These are phyloP conservation scores for Xylaria grammica DNA, from an alignment of 495 filamentous ascomycete genomes.

Conservation along the genomic window DNA sequence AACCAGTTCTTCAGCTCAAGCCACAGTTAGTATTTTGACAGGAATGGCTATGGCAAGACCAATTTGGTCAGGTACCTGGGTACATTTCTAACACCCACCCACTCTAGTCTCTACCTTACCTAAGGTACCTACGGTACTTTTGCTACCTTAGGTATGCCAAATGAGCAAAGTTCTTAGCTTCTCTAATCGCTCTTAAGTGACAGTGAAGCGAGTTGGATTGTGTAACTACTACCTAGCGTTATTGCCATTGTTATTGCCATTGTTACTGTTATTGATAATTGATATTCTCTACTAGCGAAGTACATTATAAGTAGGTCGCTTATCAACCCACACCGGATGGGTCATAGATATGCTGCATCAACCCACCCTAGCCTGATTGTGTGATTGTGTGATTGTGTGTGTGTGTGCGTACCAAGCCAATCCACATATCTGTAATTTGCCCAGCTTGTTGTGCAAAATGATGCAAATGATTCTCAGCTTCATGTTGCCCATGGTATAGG, in stretches of 20 bases:
- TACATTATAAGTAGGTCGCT: not conserved
- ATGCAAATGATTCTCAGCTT: not conserved
- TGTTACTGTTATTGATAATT: no score
- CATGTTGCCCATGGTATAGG: not conserved
- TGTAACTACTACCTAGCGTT: not conserved
- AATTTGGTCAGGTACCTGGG: no score
- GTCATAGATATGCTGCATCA: conserved; percentile 12
- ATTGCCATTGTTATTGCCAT: not conserved
- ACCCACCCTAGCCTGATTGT: conserved; percentile 18
- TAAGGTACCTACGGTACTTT: no score
- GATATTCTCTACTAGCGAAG: no score
- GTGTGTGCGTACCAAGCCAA: no score
- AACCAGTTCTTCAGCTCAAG: not conserved
- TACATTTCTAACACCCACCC: no score
- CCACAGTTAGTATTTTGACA: not conserved
- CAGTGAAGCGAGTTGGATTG: not conserved
- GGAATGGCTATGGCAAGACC: not conserved
- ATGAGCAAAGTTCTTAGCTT: not conserved
- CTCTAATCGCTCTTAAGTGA: not conserved
- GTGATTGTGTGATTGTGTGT: no score
- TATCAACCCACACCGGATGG: conserved; percentile 10
- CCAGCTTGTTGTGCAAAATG: not conserved
- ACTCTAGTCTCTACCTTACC: no score
- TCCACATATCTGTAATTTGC: not conserved
- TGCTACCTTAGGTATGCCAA: not conserved